Conservation (phyloP, 805 yeast species). For the Peterozyma xylosa region DNA sequence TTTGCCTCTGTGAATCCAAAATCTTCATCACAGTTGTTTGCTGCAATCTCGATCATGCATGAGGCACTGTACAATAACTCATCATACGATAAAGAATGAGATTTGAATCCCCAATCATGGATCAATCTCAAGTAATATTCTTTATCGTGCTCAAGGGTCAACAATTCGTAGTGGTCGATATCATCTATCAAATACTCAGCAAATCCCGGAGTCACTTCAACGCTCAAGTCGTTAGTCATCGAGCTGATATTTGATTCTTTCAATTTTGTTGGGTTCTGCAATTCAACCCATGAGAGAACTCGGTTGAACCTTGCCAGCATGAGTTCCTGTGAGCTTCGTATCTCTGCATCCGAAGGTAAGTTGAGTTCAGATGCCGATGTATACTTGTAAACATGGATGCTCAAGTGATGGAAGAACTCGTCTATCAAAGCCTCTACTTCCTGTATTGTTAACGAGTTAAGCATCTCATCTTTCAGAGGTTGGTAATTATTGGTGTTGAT, state of each 20-base stretch:
- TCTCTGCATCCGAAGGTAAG: background rate
- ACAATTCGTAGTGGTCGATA: constrained; percentile 20
- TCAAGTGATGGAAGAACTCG: constrained; percentile 7
- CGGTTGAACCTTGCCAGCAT: constrained; percentile 24
- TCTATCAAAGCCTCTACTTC: background rate
- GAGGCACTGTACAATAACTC: constrained; percentile 58
- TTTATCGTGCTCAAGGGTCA: constrained; percentile 15
- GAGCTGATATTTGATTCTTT: constrained; percentile 21
- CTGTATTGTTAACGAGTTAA: background rate
- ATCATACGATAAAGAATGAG: constrained; percentile 56
- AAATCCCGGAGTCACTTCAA: constrained; percentile 8
- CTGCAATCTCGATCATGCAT: constrained; percentile 42
- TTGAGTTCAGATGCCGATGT: background rate
- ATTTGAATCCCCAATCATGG: constrained; percentile 64
- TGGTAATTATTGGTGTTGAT: background rate
- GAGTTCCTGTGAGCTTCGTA: constrained; percentile 1
- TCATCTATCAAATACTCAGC: constrained; percentile 16
- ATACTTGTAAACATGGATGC: background rate
- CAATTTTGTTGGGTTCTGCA: constrained; percentile 16
- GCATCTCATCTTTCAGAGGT: background rate
- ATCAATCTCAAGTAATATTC: constrained; percentile 28
- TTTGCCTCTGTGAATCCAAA: constrained; percentile 17
- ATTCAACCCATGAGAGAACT: constrained; percentile 35
- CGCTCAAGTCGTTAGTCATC: constrained; percentile 23
- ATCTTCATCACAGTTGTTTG: constrained; percentile 13